Evolutionary conservation across 192 early-diverging fungal species (phyloP), one percentile per base, ranked within the genome.

Genomic region (Thoreauomyces humboldtii): DNA sequence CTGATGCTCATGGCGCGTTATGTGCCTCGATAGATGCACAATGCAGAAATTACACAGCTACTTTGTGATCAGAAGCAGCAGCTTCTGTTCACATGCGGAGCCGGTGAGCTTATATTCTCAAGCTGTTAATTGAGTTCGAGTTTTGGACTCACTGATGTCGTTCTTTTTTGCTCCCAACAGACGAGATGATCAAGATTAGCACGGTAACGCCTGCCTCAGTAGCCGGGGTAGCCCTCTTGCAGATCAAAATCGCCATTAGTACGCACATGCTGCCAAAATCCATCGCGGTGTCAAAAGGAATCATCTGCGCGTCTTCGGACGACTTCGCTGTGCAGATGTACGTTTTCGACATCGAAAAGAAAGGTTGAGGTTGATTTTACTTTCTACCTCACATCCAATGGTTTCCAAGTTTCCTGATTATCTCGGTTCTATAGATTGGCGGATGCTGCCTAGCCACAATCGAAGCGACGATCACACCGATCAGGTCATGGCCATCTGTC

Each of bases 391-490:
- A n/a, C n/a, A n/a, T n/a, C n/a, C n/a, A n/a, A n/a, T n/a, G n/a
- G n/a, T n/a, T n/a, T n/a, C n/a, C n/a, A n/a, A n/a, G n/a, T n/a
- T n/a, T n/a, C n/a, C n/a, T n/a, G n/a, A n/a, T n/a, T n/a, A n/a
- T 2, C 44, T 12, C 38, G n/a, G n/a, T 41, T 44, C 7, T 17
- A 47, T 44, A 75, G 75, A 72, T 29, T 80, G 72, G 70, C 33
- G 69, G 28, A 43, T 61, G 17, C 1, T 75, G 24, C 57, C 75
- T 2, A 53, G 34, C 29, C 81, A 83, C 33, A 65, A 56, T 38
- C 57, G 65, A n/a, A 74, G 66, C 34, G 73, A 79, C 46, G 81
- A 83, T 54, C 81, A 83, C 57, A 71, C 72, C 6, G 76, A 83
- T 22, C 22, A 25, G 4, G 64, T 83, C 7, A 81, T 73, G 1